Percentiles rank a stretch among this genome's conserved stretches.
These are phyloP conservation scores for Colletotrichum lini DNA, from an alignment of 2,329 filamentous ascomycete species.

Conservation along the genomic window DNA sequence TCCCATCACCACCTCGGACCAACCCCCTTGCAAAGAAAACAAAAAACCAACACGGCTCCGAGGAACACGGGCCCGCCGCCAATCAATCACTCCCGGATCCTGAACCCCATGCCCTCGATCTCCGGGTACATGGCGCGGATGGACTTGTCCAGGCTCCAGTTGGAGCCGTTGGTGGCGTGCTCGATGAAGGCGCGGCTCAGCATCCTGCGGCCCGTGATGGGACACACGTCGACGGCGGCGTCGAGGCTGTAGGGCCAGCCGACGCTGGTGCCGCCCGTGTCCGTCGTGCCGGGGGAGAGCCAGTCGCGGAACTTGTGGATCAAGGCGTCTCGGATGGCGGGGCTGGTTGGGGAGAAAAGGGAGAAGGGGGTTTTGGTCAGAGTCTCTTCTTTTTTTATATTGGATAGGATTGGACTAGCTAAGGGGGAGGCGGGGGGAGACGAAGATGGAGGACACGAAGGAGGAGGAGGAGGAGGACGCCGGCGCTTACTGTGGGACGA, in stretches of 20 bases:
- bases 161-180: slow-evolving; percentile 27
- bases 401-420: too few species aligned
- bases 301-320: slow-evolving; percentile 34
- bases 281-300: slow-evolving; percentile 32
- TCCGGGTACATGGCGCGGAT: slow-evolving; percentile 27
- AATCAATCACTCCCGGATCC: neutral
- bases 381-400: too few species aligned
- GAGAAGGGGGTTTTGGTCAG: neutral
- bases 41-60: too few species aligned
- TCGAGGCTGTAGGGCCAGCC: slow-evolving; percentile 37
- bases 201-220: slow-evolving; percentile 25
- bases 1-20: too few species aligned
- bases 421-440: too few species aligned
- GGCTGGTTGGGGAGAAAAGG: neutral
- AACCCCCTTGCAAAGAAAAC: too few species aligned
- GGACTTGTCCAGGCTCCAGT: slow-evolving; percentile 37
- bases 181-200: slow-evolving; percentile 33
- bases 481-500: slow-evolving; percentile 29
- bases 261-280: slow-evolving; percentile 30
- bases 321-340: slow-evolving; percentile 31
- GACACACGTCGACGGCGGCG: slow-evolving; percentile 31
- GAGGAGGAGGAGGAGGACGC: neutral
- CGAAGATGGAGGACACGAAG: too few species aligned
- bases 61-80: neutral
- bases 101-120: slow-evolving; percentile 31